Base-by-base conservation (phyloP, 2,329 filamentous ascomycete species). In the Aspergillus glaucus region DNA sequence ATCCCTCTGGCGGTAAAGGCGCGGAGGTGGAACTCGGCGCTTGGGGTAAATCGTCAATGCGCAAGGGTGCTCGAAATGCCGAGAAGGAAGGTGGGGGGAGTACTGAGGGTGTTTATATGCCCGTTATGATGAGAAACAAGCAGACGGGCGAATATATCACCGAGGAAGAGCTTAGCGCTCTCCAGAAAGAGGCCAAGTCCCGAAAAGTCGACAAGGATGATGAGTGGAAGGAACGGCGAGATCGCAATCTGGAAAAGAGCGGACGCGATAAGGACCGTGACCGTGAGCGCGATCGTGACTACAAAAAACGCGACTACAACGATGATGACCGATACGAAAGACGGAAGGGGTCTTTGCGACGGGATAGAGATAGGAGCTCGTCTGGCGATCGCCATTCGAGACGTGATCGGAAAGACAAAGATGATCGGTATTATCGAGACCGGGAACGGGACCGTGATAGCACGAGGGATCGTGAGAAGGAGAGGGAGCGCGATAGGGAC, bases 11-110 rank as follows among this genome's bases (percentile, higher is more conserved):
- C 1, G 74, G 77, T 2, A 69, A 68, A 50, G 67, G 66, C 6
- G 68, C 69, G 14, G 82, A 86, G 19, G 79, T 88, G 53, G 88
- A 94, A 57, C 72, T 94, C 15, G 88, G 87, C 1, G 85, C 81
- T 1, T 94, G 88, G 88, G 86, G 90, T 10, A 87, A 86, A 53
- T 69, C 74, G 8, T 75, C 76, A 12, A 77, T 76, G 68, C 72
- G 74, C 46, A 74, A 76, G 46, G 75, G 74, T 51, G 82, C 81
- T 48, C 78, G 79, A 49, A 79, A 80, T 60, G 75, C 75, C 50
- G 75, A 74, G 28, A 78, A 76, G 52, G 58, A 59, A 48, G 45
- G 70, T 55, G 59, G 68, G 62, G 34, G 64, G 61, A 65, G 60
- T 36, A 62, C 64, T 1, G 68, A 74, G 41, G 73, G 75, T 44